Base-by-base conservation (phyloP, 768 basidiomycete species). In the Serendipita sp. region DNA sequence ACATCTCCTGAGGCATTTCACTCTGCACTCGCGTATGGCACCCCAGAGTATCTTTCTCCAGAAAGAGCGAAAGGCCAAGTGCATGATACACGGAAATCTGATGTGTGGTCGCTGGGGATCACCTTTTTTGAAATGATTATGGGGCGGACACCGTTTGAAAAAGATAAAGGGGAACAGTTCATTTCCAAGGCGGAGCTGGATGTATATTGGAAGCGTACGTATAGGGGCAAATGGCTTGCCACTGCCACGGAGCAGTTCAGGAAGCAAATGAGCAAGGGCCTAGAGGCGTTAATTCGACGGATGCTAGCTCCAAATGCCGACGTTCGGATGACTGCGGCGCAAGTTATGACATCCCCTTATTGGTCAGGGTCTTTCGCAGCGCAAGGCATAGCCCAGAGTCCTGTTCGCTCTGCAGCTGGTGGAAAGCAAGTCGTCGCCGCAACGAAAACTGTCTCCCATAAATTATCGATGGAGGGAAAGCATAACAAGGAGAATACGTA, bases 31-130 rank as follows among this genome's bases (percentile, higher is more conserved):
- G 82, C 88, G 0, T 89, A 89, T 70, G 95, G 93, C 3, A 98
- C 94, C 2, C 92, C 93, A 31, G 92, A 95, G 86, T 98, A 97
- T 73, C 83, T 97, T 4, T 87, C 89, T 4, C 94, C 95, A 0
- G 89, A 94, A 73, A 84, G 96, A 3, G 92, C 95, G 1, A 81
- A 85, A 40, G 92, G 93, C 5, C 77, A 86, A 50, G 83, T 83
- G 4, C 95, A 99, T 69, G 95, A 99, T 71, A 97, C 95, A 53
- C 85, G 95, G 50, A 88, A 92, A 74, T 87, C 88, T 0, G 95
- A 88, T 67, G 76, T 91, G 50, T 90, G 87, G 85, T 84, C 87
- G n/a, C 82, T 89, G 2, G 87, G 86, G 53, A 77, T 95, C 31
- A 91, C 94, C 0, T 88, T 97, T 72, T 99, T 96, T 72, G 95